Base-by-base conservation (phyloP, 139 green algal species). In the Micromonas pusilla region DNA sequence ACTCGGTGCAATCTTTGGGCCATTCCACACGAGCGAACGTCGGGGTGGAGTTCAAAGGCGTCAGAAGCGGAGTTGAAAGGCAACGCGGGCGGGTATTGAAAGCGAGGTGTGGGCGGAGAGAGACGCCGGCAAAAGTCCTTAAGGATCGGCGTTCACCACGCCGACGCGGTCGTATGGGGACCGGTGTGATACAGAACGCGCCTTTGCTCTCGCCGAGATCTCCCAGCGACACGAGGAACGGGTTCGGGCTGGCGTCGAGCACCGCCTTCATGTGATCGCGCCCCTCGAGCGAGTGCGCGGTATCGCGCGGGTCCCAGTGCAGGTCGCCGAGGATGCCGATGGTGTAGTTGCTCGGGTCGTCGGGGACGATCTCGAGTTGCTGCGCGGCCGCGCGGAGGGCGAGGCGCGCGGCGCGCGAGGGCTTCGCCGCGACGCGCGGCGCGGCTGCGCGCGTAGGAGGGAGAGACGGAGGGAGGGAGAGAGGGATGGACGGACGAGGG, bases 1-100 rank as follows among this genome's bases (percentile, higher is more conserved):
- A 70, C 72, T 79, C 52, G 20, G 45, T 79, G 72, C 45, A 70
- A 39, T 79, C 72, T 39, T 79, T 79, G 72, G n/a, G n/a, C n/a
- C n/a, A n/a, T n/a, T n/a, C n/a, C n/a, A n/a, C n/a, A n/a, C n/a
- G n/a, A n/a, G n/a, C n/a, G n/a, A n/a, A n/a, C n/a, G n/a, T n/a
- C n/a, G n/a, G n/a, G n/a, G n/a, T n/a, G n/a, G n/a, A n/a, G n/a
- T n/a, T n/a, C n/a, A n/a, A n/a, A n/a, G n/a, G n/a, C n/a, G n/a
- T n/a, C n/a, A n/a, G n/a, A n/a, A n/a, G n/a, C n/a, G n/a, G n/a
- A n/a, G n/a, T n/a, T n/a, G n/a, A n/a, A n/a, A n/a, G n/a, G n/a
- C n/a, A n/a, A n/a, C n/a, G n/a, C n/a, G n/a, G n/a, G n/a, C n/a
- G n/a, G n/a, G n/a, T n/a, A n/a, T n/a, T n/a, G n/a, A n/a, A n/a